Evolutionary conservation across 768 basidiomycete species (phyloP).

Genomic region (Dictyophora rubrovolvata): DNA sequence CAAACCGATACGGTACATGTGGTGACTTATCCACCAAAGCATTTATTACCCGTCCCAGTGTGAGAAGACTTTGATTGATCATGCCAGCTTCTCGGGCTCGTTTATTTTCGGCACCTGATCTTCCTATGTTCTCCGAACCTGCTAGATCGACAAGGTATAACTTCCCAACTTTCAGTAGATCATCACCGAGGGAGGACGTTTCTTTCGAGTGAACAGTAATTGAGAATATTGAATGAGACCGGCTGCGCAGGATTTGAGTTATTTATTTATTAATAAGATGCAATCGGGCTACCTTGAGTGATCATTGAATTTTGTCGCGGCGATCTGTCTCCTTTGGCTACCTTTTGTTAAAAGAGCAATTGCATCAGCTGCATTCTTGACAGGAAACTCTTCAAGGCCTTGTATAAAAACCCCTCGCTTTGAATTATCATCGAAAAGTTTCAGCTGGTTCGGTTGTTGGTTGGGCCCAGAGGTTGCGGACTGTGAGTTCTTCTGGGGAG

Average conservation of each 20-base stretch:
- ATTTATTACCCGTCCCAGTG: conserved; percentile 95
- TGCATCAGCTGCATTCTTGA: conserved; percentile 76
- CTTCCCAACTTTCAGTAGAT: conserved; percentile 87
- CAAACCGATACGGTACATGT: conserved; percentile 90
- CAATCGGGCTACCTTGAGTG: conserved; percentile 45
- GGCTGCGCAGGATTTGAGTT: conserved; percentile 30
- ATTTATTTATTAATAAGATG: neutral
- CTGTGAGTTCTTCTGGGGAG: conserved; percentile 53
- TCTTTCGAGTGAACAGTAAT: conserved; percentile 92
- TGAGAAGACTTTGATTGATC: conserved; percentile 95
- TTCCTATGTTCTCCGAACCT: conserved; percentile 94
- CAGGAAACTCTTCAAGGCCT: conserved; percentile 83
- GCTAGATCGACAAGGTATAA: conserved; percentile 96
- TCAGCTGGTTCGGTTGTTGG: conserved; percentile 45
- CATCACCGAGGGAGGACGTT: conserved; percentile 64
- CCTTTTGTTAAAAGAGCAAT: conserved; percentile 80
- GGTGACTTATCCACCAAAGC: conserved; percentile 84
- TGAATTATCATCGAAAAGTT: conserved; percentile 86
- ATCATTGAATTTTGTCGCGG: conserved; percentile 96
- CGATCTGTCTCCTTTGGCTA: conserved; percentile 83
- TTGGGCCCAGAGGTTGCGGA: conserved; percentile 61
- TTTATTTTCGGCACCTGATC: conserved; percentile 91
- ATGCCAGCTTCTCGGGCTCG: conserved; percentile 94
- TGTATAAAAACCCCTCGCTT: conserved; percentile 91
- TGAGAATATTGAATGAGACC: conserved; percentile 97